These are phyloP conservation scores for Earliella scabrosa DNA, from an alignment of 1,284 basidiomycete genomes.

Conservation along the genomic window DNA sequence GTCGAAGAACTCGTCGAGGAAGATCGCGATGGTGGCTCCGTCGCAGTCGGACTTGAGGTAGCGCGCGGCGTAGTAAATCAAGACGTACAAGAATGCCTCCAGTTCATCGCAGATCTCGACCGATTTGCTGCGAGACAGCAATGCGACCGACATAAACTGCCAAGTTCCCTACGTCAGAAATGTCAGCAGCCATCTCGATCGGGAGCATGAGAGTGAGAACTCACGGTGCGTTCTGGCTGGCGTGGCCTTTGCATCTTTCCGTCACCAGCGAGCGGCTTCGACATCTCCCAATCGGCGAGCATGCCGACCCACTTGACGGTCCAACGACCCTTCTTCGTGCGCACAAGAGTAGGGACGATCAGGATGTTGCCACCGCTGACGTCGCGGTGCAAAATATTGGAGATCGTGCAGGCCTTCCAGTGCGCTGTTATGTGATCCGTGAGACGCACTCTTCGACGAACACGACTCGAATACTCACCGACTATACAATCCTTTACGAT, in stretches of 20 bases:
- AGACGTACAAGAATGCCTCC: conserved; percentile 10
- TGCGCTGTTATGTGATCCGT: neutral
- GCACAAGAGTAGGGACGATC: neutral
- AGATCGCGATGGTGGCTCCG: neutral
- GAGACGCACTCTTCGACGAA: too few species aligned
- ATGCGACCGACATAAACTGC: conserved; percentile 10
- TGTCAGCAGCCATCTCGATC: too few species aligned
- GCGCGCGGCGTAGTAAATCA: conserved; percentile 8
- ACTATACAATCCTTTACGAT: too few species aligned
- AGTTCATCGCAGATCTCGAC: conserved; percentile 7
- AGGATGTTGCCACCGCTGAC: conserved; percentile 14
- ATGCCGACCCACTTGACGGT: too few species aligned
- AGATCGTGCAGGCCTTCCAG: neutral
- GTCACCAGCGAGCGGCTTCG: too few species aligned
- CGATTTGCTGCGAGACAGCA: neutral
- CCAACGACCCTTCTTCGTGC: too few species aligned
- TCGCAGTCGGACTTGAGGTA: conserved; percentile 4
- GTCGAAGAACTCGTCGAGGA: conserved; percentile 10
- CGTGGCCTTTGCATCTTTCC: too few species aligned
- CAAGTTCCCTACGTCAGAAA: conserved; percentile 12
- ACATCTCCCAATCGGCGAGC: too few species aligned
- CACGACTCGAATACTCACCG: too few species aligned
- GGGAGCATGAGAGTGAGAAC: too few species aligned
- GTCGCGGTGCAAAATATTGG: conserved; percentile 7
- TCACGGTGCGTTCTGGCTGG: too few species aligned